Evolutionary conservation across 768 basidiomycete genomes (phyloP).

Genomic region (Collybia mongolica): DNA sequence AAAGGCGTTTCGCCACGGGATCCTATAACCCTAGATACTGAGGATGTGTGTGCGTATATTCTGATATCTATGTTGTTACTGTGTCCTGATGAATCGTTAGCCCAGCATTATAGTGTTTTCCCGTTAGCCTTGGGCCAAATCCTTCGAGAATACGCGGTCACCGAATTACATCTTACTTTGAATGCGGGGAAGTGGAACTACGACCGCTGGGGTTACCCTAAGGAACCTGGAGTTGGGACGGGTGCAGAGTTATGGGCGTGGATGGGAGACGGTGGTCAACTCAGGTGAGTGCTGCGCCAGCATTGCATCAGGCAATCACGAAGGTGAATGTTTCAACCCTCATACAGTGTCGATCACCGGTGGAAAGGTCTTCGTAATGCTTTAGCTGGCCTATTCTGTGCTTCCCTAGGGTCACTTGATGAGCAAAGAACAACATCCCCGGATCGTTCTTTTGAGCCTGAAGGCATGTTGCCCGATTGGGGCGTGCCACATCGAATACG

Average conservation of each 20-base stretch:
- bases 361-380: slow-evolving; percentile 89
- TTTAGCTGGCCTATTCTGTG: slow-evolving; percentile 92
- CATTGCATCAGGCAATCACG: not conserved
- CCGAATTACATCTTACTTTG: slow-evolving; percentile 85
- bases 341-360: slow-evolving; percentile 61
- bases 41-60: slow-evolving; percentile 43
- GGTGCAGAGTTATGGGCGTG: slow-evolving; percentile 93
- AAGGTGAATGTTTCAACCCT: slow-evolving; percentile 6
- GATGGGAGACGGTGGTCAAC: slow-evolving; percentile 66
- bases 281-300: slow-evolving; percentile 38
- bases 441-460: slow-evolving; percentile 53
- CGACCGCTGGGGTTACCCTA: slow-evolving; percentile 78
- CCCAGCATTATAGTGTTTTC: slow-evolving; percentile 85
- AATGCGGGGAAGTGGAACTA: slow-evolving; percentile 95
- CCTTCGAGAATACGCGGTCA: slow-evolving; percentile 78
- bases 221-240: slow-evolving; percentile 71
- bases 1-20: slow-evolving; percentile 53
- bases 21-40: slow-evolving; percentile 47
- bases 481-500: slow-evolving; percentile 54
- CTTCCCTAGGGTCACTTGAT: slow-evolving; percentile 79
- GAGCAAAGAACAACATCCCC: slow-evolving; percentile 76
- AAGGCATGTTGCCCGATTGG: slow-evolving; percentile 54
- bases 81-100: slow-evolving; percentile 29
- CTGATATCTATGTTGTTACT: not conserved
- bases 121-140: slow-evolving; percentile 88